phyloP scores from a whole-genome alignment of 129 eudicot species.

The Flaveria sonorensis region DNA sequence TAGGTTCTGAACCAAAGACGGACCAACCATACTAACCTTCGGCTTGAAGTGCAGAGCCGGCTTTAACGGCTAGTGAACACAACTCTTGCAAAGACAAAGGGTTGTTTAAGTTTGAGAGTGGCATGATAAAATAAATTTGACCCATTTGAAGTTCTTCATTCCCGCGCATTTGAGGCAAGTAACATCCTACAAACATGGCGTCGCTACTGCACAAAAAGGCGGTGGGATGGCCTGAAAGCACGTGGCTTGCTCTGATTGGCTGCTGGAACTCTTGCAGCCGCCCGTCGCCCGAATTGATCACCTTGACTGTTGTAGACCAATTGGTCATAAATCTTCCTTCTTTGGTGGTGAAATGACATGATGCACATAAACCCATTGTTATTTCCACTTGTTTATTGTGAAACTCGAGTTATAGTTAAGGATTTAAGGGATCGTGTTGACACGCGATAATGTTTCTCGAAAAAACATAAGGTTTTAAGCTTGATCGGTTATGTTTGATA shows the following conservation, averaged over 20 bases:
- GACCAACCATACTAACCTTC: neutral
- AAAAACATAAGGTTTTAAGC: neutral
- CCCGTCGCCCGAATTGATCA: slow-evolving; percentile 57
- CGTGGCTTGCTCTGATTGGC: slow-evolving; percentile 47
- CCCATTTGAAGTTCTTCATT: slow-evolving; percentile 67
- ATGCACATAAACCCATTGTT: slow-evolving; percentile 25
- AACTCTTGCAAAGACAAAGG: slow-evolving; percentile 65
- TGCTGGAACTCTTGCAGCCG: slow-evolving; percentile 54
- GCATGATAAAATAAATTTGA: slow-evolving; percentile 70
- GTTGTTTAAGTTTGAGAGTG: slow-evolving; percentile 45
- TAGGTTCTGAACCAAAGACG: neutral
- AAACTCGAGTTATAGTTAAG: neutral
- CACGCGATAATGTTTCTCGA: too few relatives aligned
- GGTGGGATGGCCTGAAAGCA: slow-evolving; percentile 48
- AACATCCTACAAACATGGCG: slow-evolving; percentile 50
- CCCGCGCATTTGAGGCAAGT: slow-evolving; percentile 41
- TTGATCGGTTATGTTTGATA: neutral
- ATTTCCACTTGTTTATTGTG: neutral
- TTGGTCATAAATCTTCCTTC: slow-evolving; percentile 11
- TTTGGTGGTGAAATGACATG: slow-evolving; percentile 20
- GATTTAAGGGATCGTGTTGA: too few relatives aligned
- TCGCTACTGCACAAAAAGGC: slow-evolving; percentile 65
- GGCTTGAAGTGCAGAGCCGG: slow-evolving; percentile 38
- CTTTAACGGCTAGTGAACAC: slow-evolving; percentile 60
- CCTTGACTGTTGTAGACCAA: slow-evolving; percentile 48